phyloP scores from a whole-genome alignment of 257 asterid species.

The Rauvolfia tetraphylla region DNA sequence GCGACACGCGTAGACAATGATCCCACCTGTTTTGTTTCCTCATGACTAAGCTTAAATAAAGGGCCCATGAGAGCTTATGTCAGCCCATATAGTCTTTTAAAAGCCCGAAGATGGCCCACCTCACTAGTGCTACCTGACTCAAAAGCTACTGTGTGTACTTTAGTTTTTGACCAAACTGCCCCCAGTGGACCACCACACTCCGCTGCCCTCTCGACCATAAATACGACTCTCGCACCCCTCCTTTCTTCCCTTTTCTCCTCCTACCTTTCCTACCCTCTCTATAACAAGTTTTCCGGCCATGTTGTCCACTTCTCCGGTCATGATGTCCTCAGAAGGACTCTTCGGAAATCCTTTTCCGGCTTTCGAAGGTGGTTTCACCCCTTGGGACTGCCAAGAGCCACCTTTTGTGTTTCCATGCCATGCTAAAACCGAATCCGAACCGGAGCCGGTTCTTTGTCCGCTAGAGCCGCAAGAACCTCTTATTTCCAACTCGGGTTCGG shows the following conservation, averaged over 20 bases:
- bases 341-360: conserved; percentile 34
- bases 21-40: conserved; percentile 53
- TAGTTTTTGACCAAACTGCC: conserved; percentile 32
- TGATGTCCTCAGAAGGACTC: conserved; percentile 28
- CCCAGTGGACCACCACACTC: conserved; percentile 30
- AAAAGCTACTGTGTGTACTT: conserved; percentile 26
- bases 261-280: conserved; percentile 23
- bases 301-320: conserved; percentile 56
- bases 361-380: conserved; percentile 49
- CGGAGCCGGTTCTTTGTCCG: conserved; percentile 13
- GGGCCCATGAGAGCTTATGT: conserved; percentile 28
- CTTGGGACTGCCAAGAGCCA: conserved; percentile 54
- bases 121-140: conserved; percentile 65
- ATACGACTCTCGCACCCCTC: conserved; percentile 47
- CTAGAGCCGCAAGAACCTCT: conserved; percentile 41
- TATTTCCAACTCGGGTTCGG: conserved; percentile 47
- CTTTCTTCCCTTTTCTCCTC: conserved; percentile 62
- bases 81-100: conserved; percentile 18
- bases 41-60: conserved; percentile 57
- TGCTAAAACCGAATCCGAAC: conserved; percentile 9
- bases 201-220: conserved; percentile 31
- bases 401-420: conserved; percentile 27
- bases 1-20: conserved; percentile 30
- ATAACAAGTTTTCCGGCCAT: conserved; percentile 40
- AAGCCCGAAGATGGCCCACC: conserved; percentile 38